Percentiles rank a stretch among this genome's conserved stretches.
Conservation (phyloP, 2,329 filamentous ascomycete genomes). For the Fusarium annulatum region DNA sequence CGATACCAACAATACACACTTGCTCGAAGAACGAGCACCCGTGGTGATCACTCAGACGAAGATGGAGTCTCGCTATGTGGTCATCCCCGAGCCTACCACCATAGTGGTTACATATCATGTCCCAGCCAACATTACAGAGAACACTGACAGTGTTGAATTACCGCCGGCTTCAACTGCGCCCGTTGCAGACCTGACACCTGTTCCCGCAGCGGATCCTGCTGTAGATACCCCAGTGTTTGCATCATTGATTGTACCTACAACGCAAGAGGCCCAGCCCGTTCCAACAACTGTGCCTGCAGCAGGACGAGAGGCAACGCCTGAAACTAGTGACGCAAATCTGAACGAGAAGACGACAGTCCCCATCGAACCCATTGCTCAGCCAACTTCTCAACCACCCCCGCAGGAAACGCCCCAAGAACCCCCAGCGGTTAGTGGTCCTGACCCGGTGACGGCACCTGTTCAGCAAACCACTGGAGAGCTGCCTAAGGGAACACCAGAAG, state of each 20-base stretch:
- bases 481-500: conserved; percentile 6
- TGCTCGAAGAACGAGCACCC: conserved; percentile 27
- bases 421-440: background rate
- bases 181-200: conserved; percentile 3
- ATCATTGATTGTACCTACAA: conserved; percentile 28
- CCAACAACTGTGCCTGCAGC: conserved; percentile 17
- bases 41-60: conserved; percentile 31
- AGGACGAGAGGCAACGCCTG: conserved; percentile 20
- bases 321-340: conserved; percentile 6
- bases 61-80: conserved; percentile 30
- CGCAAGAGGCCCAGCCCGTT: conserved; percentile 6
- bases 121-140: conserved; percentile 25
- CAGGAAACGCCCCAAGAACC: background rate
- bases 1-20: conserved; percentile 31
- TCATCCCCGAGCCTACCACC: conserved; percentile 31
- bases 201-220: conserved; percentile 2
- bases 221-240: conserved; percentile 28
- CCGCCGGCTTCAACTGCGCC: conserved; percentile 25
- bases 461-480: conserved; percentile 6
- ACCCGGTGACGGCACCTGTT: background rate
- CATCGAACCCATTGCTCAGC: conserved; percentile 10
- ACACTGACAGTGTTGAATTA: background rate
- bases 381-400: conserved; percentile 2
- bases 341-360: conserved; percentile 20
- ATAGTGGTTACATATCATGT: conserved; percentile 33